Percentiles rank a stretch among this genome's conserved stretches.
phyloP scores from a whole-genome alignment of 2,329 filamentous ascomycete genomes.

The Ramularia collo-cygni region DNA sequence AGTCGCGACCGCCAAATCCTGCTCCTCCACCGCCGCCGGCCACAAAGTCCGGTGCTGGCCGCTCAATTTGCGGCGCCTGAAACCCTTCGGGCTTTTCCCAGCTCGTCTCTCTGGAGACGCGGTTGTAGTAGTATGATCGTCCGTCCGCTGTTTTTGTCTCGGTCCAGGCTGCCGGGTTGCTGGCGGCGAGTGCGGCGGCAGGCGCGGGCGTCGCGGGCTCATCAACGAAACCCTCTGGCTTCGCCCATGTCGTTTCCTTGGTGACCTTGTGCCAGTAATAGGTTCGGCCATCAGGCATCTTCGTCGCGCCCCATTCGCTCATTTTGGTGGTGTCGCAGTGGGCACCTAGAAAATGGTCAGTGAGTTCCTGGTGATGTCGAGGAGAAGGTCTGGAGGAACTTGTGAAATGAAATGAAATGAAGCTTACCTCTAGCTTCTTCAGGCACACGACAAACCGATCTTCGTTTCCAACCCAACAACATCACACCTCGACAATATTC shows the following conservation, averaged over 20 bases:
- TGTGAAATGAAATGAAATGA: too few species aligned
- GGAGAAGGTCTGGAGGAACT: too few species aligned
- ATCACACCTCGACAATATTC: neutral
- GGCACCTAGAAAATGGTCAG: too few species aligned
- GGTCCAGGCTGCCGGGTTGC: slow-evolving; percentile 67
- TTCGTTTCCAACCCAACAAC: neutral
- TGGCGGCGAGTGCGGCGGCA: slow-evolving; percentile 46
- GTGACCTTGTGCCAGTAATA: slow-evolving; percentile 90
- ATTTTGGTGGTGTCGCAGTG: slow-evolving; percentile 10
- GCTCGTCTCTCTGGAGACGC: slow-evolving; percentile 81
- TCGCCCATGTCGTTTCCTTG: slow-evolving; percentile 88
- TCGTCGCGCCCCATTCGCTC: slow-evolving; percentile 24
- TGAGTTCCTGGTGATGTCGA: neutral
- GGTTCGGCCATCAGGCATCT: slow-evolving; percentile 52
- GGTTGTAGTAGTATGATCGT: slow-evolving; percentile 89
- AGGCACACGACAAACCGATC: neutral
- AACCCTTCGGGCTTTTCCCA: slow-evolving; percentile 72
- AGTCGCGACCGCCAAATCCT: slow-evolving; percentile 22
- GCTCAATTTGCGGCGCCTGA: slow-evolving; percentile 15
- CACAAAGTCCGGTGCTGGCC: slow-evolving; percentile 44
- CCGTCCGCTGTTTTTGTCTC: slow-evolving; percentile 84
- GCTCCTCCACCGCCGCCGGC: slow-evolving; percentile 45
- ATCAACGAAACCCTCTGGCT: slow-evolving; percentile 61
- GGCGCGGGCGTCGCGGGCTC: slow-evolving; percentile 62
- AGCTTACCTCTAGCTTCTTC: neutral